These are phyloP conservation scores for Peronospora farinosa DNA, from an alignment of 352 stramenopile species.

Conservation along the genomic window DNA sequence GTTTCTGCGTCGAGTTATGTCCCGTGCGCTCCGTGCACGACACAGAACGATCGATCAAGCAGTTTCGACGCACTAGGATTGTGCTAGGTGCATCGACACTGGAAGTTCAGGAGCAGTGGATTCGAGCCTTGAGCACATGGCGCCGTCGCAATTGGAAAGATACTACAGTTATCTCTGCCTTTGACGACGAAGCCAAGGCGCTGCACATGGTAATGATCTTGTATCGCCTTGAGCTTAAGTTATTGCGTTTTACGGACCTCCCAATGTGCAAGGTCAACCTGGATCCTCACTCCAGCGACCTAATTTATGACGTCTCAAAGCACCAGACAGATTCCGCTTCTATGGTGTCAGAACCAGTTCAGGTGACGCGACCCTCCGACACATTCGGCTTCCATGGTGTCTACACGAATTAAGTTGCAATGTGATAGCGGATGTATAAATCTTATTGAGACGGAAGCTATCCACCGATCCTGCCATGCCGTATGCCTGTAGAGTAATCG, in stretches of 20 bases:
- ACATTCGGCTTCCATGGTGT: slow-evolving; percentile 26
- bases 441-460: slow-evolving; percentile 4
- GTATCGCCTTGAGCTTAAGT: slow-evolving; percentile 55
- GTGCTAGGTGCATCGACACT: slow-evolving; percentile 51
- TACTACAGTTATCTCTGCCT: slow-evolving; percentile 47
- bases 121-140: slow-evolving; percentile 65
- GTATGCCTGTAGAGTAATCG: slow-evolving; percentile 21
- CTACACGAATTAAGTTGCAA: slow-evolving; percentile 28
- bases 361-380: slow-evolving; percentile 30
- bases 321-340: slow-evolving; percentile 14
- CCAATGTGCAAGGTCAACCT: slow-evolving; percentile 43
- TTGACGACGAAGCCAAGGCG: slow-evolving; percentile 58
- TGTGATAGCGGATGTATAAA: slow-evolving; percentile 7
- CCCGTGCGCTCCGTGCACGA: slow-evolving; percentile 74
- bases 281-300: slow-evolving; percentile 9
- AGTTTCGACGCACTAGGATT: slow-evolving; percentile 49
- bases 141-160: slow-evolving; percentile 74
- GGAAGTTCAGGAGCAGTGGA: slow-evolving; percentile 50
- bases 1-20: slow-evolving; percentile 63
- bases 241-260: slow-evolving; percentile 43
- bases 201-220: slow-evolving; percentile 66
- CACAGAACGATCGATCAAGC: slow-evolving; percentile 58
- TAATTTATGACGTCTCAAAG: slow-evolving; percentile 16
- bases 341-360: slow-evolving; percentile 16
- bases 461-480: not conserved